Conservation (phyloP, 306 rosid species). For the Castanea sativa region DNA sequence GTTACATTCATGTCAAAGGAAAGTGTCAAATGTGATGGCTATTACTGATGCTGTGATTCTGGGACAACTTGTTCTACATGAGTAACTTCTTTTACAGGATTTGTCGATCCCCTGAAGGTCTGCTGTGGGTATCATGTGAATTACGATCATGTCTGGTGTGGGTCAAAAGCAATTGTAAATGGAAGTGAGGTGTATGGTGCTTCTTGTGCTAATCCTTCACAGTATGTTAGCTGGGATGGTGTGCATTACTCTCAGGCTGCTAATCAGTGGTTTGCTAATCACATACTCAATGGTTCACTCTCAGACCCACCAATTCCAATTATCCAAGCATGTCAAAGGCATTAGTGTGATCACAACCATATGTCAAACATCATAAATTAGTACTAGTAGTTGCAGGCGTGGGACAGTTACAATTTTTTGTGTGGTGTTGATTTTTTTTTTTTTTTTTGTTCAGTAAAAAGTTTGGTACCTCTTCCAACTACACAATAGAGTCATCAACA, state of each 20-base stretch:
- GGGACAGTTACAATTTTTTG: too few relatives aligned
- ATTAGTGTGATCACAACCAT: not conserved
- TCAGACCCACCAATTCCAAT: constrained; percentile 67
- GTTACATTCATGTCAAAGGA: not conserved
- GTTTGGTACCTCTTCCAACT: too few relatives aligned
- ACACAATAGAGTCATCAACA: too few relatives aligned
- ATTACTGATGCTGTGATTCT: not conserved
- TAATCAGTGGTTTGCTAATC: constrained; percentile 71
- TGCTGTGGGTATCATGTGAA: constrained; percentile 91
- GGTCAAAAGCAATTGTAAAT: constrained; percentile 43
- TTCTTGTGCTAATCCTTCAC: constrained; percentile 63
- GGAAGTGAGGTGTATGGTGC: constrained; percentile 66
- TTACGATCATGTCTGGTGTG: constrained; percentile 84
- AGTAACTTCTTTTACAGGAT: constrained; percentile 42
- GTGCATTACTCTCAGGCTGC: constrained; percentile 89
- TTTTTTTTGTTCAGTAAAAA: too few relatives aligned
- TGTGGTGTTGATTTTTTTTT: too few relatives aligned
- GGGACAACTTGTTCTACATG: not conserved
- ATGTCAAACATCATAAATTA: too few relatives aligned
- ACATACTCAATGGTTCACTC: constrained; percentile 56
- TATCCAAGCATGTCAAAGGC: constrained; percentile 63
- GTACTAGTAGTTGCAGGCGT: too few relatives aligned
- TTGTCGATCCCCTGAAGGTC: constrained; percentile 64
- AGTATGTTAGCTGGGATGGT: constrained; percentile 80
- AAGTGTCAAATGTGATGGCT: not conserved